Conservation (phyloP, 352 stramenopile species). For the Pythium aquatile region DNA sequence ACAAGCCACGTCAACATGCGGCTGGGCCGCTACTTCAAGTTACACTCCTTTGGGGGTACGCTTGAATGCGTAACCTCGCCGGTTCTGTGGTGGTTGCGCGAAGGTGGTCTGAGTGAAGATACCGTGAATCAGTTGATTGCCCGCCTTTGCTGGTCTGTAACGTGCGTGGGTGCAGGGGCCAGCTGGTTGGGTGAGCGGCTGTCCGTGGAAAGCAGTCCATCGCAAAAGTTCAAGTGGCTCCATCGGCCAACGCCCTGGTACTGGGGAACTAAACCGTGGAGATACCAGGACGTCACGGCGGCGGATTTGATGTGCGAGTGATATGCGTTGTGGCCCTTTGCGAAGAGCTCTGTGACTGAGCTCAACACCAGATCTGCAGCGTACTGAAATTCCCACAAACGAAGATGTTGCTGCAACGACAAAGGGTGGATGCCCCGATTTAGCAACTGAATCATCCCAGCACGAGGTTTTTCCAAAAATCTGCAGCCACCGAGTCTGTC, state of each 20-base stretch:
- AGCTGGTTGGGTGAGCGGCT: constrained; percentile 7
- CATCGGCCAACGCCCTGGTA: too few relatives aligned
- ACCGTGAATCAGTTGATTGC: constrained; percentile 12
- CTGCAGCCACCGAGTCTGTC: background rate
- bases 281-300: too few relatives aligned
- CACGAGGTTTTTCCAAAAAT: background rate
- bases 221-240: too few relatives aligned
- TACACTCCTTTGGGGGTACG: constrained; percentile 13
- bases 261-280: too few relatives aligned
- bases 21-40: constrained; percentile 28
- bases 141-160: constrained; percentile 13
- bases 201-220: background rate
- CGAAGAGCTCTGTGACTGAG: too few relatives aligned
- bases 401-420: background rate
- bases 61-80: constrained; percentile 3
- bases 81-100: too few relatives aligned
- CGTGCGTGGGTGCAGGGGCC: constrained; percentile 3
- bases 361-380: background rate
- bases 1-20: constrained; percentile 11
- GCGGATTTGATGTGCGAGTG: too few relatives aligned
- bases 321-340: too few relatives aligned
- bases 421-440: background rate
- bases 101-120: constrained; percentile 6
- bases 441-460: constrained; percentile 2
- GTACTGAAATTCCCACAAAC: background rate